Evolutionary conservation across 805 yeast genomes (phyloP).

Genomic region (Wickerhamomyces chaumierensis): DNA sequence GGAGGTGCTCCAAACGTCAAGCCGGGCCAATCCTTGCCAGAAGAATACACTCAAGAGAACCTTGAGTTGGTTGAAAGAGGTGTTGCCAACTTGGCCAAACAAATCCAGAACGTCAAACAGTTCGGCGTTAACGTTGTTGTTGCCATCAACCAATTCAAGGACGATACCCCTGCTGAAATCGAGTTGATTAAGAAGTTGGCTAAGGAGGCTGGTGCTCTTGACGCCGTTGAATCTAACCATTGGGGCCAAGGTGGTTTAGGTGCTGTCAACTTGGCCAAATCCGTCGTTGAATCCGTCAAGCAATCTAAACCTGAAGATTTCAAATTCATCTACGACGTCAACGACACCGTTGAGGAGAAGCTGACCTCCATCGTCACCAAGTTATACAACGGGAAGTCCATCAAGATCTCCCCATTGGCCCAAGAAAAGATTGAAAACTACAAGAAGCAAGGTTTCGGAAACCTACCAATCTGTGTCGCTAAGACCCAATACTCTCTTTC

Average conservation of each 20-base stretch:
- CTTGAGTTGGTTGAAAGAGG: constrained; percentile 70
- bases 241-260: constrained; percentile 96
- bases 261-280: constrained; percentile 72
- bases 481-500: constrained; percentile 95
- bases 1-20: constrained; percentile 97
- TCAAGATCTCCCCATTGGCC: constrained; percentile 78
- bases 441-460: constrained; percentile 78
- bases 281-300: constrained; percentile 64
- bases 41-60: constrained; percentile 71
- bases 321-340: constrained; percentile 58
- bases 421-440: constrained; percentile 70
- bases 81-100: constrained; percentile 82
- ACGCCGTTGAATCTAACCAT: constrained; percentile 84
- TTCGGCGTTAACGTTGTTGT: constrained; percentile 91
- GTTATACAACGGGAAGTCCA: constrained; percentile 87
- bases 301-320: constrained; percentile 30
- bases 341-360: constrained; percentile 69
- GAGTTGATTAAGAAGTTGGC: constrained; percentile 73
- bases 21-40: constrained; percentile 83
- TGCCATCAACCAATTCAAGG: constrained; percentile 79
- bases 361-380: constrained; percentile 66
- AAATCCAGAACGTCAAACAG: constrained; percentile 71
- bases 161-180: constrained; percentile 75
- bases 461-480: constrained; percentile 92
- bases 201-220: constrained; percentile 82